Conservation (phyloP, 306 rosid genomes). For the Adenanthera pavonina region DNA sequence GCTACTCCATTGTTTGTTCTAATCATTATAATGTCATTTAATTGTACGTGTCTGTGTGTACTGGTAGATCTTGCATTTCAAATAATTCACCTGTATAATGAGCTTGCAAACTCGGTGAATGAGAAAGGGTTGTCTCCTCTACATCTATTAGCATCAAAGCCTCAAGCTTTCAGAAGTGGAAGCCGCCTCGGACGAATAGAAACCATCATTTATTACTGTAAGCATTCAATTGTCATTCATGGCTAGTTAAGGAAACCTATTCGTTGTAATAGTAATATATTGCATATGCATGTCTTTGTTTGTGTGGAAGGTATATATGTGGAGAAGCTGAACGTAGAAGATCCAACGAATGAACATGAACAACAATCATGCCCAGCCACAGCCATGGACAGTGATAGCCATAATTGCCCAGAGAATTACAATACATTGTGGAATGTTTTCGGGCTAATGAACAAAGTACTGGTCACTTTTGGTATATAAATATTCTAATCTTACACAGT, state of each 20-base stretch:
- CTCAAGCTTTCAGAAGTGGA: conserved; percentile 63
- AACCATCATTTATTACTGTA: conserved; percentile 42
- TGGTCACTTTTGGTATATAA: conserved; percentile 3
- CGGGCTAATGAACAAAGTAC: background rate
- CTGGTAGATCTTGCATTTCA: conserved; percentile 27
- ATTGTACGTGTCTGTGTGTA: too few species aligned
- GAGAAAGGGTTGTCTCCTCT: conserved; percentile 53
- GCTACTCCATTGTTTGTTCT: too few species aligned
- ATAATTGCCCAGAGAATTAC: conserved; percentile 20
- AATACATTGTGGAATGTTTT: background rate
- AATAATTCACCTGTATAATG: conserved; percentile 47
- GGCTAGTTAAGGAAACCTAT: too few species aligned
- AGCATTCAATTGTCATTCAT: too few species aligned
- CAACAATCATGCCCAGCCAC: background rate
- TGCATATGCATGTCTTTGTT: background rate
- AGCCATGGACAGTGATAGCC: background rate
- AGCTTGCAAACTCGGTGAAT: conserved; percentile 39
- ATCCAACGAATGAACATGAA: background rate
- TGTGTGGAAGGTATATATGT: conserved; percentile 14
- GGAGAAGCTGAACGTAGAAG: background rate
- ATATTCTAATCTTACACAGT: background rate
- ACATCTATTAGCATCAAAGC: conserved; percentile 58
- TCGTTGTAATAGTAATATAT: too few species aligned
- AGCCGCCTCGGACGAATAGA: conserved; percentile 38
- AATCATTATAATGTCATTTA: too few species aligned